phyloP scores from a whole-genome alignment of 1,284 basidiomycete genomes.

The Boletus albobrunnescens region DNA sequence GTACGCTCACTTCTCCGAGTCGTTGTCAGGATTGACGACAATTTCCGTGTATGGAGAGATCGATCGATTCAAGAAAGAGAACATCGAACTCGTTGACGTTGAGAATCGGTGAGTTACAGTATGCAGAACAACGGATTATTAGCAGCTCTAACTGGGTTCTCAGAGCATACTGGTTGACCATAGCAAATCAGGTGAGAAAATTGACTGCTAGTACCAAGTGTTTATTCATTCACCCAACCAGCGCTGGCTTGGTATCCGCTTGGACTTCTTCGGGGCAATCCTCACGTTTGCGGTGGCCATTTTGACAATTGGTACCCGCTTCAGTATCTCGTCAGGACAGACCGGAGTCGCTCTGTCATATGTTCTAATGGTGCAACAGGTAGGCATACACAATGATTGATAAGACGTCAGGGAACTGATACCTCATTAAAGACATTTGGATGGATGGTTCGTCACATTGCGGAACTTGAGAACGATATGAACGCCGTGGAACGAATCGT shows the following conservation, averaged over 20 bases:
- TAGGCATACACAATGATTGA: conserved; percentile 16
- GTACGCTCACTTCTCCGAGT: conserved; percentile 89
- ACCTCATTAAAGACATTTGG: conserved; percentile 57
- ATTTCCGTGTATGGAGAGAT: conserved; percentile 82
- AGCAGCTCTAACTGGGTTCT: conserved; percentile 1
- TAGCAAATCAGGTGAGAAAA: conserved; percentile 62
- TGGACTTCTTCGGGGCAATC: conserved; percentile 79
- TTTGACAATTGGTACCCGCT: conserved; percentile 71
- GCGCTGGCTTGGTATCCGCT: conserved; percentile 85
- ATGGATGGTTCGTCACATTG: conserved; percentile 80
- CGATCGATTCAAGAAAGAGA: conserved; percentile 70
- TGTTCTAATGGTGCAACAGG: conserved; percentile 70
- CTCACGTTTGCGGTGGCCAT: conserved; percentile 80
- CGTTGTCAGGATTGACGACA: conserved; percentile 79
- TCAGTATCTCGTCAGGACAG: conserved; percentile 73
- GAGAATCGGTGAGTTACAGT: conserved; percentile 64
- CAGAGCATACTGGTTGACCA: conserved; percentile 83
- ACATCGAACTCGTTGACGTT: conserved; percentile 74
- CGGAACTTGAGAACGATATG: conserved; percentile 90
- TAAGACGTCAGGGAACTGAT: conserved; percentile 3
- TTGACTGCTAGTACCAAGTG: neutral
- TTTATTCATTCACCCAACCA: conserved; percentile 33
- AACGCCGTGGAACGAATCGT: conserved; percentile 84
- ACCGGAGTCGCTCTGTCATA: conserved; percentile 75
- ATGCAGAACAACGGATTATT: neutral